Evolutionary conservation across 352 stramenopile genomes (phyloP), one percentile per base, ranked within the genome.

Genomic region (Globisporangium canariense): DNA sequence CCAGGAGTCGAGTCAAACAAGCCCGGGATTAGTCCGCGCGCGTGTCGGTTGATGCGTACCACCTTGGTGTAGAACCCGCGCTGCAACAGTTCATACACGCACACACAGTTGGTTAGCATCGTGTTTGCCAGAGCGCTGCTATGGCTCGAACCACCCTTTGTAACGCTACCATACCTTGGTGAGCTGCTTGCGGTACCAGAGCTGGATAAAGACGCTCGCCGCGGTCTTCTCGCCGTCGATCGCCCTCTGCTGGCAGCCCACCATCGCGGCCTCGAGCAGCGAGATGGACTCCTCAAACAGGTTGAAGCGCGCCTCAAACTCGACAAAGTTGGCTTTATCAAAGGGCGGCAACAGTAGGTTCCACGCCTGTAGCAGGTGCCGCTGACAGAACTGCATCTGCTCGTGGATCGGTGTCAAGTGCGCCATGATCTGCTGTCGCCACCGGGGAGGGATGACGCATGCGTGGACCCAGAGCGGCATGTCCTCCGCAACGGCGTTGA

Each of bases 1-100:
- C 69, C 78, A 0, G 61, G 47, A 16, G 86, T 87, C n/a, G 80
- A 81, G 61, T 89, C 80, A 41, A 89, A 89, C 66, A 89, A 75
- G 7, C 77, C 78, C 2, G 76, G 76, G 36, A 89, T 75, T 3
- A 89, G 64, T 0, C 80, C 76, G 40, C 80, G 76, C 38, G 84
- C 72, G 46, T 78, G 77, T 22, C 74, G 78, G 9, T 69, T 67
- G 18, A 81, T 63, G 22, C 69, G 66, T 28, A 87, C 58, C 32
- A 68, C 65, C 43, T 81, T 83, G 22, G 76, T 86, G 51, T 89
- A 89, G 58, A 89, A 89, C 11, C 76, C 74, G 36, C 77, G 74
- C 60, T 78, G 20, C 11, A 18, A 56, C 20, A 32, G 22, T 11
- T 2, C 20, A 54, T 11, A 61, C 36, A 36, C 30, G 25, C 25